phyloP scores from a whole-genome alignment of 176 grass and related monocot genomes.

The Melocanna baccifera region DNA sequence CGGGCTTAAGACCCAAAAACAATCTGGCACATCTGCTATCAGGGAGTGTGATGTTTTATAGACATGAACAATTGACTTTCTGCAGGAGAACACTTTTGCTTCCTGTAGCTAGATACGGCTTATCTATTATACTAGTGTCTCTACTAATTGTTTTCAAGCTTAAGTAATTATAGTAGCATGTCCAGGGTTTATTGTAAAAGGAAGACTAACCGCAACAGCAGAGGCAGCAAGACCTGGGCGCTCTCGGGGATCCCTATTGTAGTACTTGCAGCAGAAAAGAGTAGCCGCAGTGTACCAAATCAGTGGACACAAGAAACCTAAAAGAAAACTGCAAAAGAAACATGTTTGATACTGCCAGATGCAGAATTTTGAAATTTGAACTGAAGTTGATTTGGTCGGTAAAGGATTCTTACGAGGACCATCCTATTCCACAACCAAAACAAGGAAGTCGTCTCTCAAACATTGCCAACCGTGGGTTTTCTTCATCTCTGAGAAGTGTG shows the following conservation, averaged over 20 bases:
- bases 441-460: conserved; percentile 83
- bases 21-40: neutral
- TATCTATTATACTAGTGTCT: neutral
- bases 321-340: conserved; percentile 68
- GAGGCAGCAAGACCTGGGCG: conserved; percentile 85
- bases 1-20: neutral
- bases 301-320: conserved; percentile 91
- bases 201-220: conserved; percentile 60
- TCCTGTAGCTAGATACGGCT: neutral
- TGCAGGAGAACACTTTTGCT: neutral
- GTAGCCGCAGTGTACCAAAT: conserved; percentile 73
- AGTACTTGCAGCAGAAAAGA: conserved; percentile 79
- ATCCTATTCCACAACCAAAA: conserved; percentile 94
- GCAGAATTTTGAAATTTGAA: conserved; percentile 10
- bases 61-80: neutral
- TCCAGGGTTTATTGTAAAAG: neutral
- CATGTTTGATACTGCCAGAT: conserved; percentile 13
- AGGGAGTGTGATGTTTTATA: neutral
- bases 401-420: conserved; percentile 76
- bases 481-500: conserved; percentile 67
- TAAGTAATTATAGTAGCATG: conserved; percentile 10
- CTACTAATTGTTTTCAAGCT: neutral
- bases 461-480: conserved; percentile 73
- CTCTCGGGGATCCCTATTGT: conserved; percentile 85
- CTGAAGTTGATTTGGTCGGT: neutral